Conservation (phyloP, 148 eudicot species). For the Silene conica region DNA sequence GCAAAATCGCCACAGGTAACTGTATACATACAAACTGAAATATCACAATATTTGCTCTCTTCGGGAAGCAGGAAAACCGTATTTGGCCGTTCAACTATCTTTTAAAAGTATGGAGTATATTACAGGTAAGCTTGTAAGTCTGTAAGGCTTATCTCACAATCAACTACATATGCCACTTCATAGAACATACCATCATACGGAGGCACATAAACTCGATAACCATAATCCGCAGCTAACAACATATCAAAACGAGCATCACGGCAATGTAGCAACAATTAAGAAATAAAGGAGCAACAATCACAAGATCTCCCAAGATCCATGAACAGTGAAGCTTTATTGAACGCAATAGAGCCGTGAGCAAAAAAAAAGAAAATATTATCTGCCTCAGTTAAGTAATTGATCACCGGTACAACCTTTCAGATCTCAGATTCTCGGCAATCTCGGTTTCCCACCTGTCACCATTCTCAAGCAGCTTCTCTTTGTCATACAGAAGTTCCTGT, state of each 20-base stretch:
- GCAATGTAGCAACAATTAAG: background rate
- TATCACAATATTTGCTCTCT: no score
- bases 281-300: conserved; percentile 7
- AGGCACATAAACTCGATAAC: background rate
- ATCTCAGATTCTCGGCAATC: conserved; percentile 92
- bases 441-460: conserved; percentile 99
- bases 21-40: no score
- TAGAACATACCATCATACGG: background rate
- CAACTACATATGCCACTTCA: background rate
- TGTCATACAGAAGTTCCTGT: conserved; percentile 90
- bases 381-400: conserved; percentile 1
- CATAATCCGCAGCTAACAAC: background rate
- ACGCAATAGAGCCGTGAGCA: conserved; percentile 13
- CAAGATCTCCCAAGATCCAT: conserved; percentile 19
- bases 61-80: no score
- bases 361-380: background rate
- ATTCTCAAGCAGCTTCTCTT: conserved; percentile 95
- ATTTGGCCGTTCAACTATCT: no score
- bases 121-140: background rate
- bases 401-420: conserved; percentile 92
- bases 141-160: background rate
- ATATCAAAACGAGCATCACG: conserved; percentile 30
- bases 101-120: background rate
- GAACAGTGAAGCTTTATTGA: conserved; percentile 25
- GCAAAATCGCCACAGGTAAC: no score